Conservation (phyloP, 2,329 filamentous ascomycete genomes). For the Alternaria postmessia region DNA sequence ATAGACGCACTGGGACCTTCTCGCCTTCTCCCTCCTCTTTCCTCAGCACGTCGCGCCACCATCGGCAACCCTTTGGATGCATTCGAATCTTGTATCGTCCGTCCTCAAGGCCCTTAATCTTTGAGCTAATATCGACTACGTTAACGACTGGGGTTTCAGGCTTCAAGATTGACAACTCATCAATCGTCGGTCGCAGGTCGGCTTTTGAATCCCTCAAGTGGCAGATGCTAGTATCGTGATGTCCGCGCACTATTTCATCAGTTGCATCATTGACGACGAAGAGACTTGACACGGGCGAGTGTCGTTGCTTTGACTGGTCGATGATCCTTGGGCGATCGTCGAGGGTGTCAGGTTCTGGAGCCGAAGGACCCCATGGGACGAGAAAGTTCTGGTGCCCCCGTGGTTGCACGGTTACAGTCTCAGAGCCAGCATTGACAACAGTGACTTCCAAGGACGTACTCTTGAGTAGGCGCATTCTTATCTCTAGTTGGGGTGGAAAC, state of each 20-base stretch:
- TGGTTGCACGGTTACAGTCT: neutral
- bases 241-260: neutral
- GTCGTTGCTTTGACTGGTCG: neutral
- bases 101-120: neutral
- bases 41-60: neutral
- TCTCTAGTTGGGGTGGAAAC: neutral
- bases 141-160: neutral
- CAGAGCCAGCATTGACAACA: neutral
- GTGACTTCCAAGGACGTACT: neutral
- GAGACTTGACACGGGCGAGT: neutral
- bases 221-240: neutral
- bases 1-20: neutral
- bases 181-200: neutral
- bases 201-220: neutral
- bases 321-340: neutral
- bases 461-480: neutral
- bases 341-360: neutral
- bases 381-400: neutral
- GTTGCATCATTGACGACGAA: neutral
- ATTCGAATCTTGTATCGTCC: neutral
- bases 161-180: neutral
- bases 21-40: constrained; percentile 2
- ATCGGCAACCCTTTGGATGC: neutral
- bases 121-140: neutral
- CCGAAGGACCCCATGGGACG: neutral